phyloP scores from a whole-genome alignment of 1,139 yeast genomes.

The Geotrichum bryndzae region DNA sequence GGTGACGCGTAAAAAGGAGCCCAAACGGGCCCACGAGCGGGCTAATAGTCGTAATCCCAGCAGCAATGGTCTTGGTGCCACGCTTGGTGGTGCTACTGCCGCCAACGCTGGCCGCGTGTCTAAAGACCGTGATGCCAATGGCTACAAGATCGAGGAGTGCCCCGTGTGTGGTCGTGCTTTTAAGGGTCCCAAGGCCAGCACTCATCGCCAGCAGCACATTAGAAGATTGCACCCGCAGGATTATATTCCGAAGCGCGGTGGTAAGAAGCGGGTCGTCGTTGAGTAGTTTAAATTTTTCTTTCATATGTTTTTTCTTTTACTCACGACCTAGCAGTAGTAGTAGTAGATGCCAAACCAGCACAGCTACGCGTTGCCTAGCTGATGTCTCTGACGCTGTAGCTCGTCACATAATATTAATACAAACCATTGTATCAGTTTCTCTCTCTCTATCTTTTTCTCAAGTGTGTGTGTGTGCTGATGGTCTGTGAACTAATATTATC shows the following conservation, averaged over 20 bases:
- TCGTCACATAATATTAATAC: background rate
- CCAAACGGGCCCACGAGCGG: slow-evolving; percentile 10
- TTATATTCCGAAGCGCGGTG: slow-evolving; percentile 43
- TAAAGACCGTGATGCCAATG: slow-evolving; percentile 14
- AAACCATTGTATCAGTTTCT: too few species aligned
- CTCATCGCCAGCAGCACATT: slow-evolving; percentile 45
- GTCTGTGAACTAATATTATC: too few species aligned
- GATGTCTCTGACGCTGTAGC: background rate
- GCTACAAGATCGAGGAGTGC: slow-evolving; percentile 36
- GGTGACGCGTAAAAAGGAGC: slow-evolving; percentile 4
- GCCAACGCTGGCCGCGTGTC: slow-evolving; percentile 9
- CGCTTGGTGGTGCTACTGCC: slow-evolving; percentile 6
- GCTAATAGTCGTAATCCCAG: slow-evolving; percentile 17
- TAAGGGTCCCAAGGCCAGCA: slow-evolving; percentile 43
- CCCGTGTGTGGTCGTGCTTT: slow-evolving; percentile 41
- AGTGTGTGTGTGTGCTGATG: too few species aligned
- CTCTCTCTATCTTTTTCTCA: too few species aligned
- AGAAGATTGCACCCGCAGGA: slow-evolving; percentile 42
- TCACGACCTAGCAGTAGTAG: background rate
- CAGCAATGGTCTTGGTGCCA: background rate
- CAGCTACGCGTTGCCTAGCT: background rate
- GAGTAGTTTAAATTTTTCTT: background rate
- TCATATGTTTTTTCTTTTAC: too few species aligned
- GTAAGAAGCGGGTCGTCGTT: slow-evolving; percentile 33
- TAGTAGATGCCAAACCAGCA: background rate